Percentiles rank a stretch among this genome's conserved stretches.
Evolutionary conservation across 2,329 filamentous ascomycete species (phyloP).

Genomic region (Zopfia rhizophila): DNA sequence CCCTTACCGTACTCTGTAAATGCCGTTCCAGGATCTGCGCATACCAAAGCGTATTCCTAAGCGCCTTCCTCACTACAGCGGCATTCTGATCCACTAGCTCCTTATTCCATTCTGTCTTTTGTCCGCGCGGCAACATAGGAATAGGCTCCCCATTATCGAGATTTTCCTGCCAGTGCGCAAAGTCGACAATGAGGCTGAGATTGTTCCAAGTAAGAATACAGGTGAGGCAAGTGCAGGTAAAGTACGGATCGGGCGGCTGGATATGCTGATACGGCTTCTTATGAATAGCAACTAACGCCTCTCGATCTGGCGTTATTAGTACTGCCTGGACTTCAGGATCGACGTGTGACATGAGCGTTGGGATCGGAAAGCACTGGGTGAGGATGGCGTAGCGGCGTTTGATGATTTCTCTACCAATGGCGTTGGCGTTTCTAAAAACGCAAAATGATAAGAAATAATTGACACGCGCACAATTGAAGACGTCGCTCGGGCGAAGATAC

Average conservation of each 20-base stretch:
- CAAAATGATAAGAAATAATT: constrained; percentile 57
- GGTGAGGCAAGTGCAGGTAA: constrained; percentile 67
- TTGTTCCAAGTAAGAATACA: constrained; percentile 68
- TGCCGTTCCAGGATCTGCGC: constrained; percentile 62
- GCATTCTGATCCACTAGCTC: constrained; percentile 58
- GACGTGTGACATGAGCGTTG: constrained; percentile 57
- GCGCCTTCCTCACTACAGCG: constrained; percentile 57
- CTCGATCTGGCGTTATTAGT: constrained; percentile 55
- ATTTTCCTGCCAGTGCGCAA: constrained; percentile 65
- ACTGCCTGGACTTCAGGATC: constrained; percentile 48
- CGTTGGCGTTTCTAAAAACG: constrained; percentile 56
- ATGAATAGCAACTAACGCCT: constrained; percentile 58
- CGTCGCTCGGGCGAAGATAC: constrained; percentile 62
- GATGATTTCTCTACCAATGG: constrained; percentile 59
- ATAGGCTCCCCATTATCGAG: constrained; percentile 64
- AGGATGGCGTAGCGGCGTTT: constrained; percentile 62
- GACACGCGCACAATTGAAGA: constrained; percentile 59
- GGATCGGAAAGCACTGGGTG: constrained; percentile 62
- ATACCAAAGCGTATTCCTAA: constrained; percentile 62
- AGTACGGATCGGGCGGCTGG: constrained; percentile 54
- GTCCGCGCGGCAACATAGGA: constrained; percentile 62
- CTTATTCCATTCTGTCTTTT: constrained; percentile 61
- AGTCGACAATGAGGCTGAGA: constrained; percentile 65
- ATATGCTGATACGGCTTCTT: constrained; percentile 65
- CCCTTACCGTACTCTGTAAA: constrained; percentile 58